Evolutionary conservation across 2,329 filamentous ascomycete species (phyloP).

Genomic region (Colletotrichum lentis): DNA sequence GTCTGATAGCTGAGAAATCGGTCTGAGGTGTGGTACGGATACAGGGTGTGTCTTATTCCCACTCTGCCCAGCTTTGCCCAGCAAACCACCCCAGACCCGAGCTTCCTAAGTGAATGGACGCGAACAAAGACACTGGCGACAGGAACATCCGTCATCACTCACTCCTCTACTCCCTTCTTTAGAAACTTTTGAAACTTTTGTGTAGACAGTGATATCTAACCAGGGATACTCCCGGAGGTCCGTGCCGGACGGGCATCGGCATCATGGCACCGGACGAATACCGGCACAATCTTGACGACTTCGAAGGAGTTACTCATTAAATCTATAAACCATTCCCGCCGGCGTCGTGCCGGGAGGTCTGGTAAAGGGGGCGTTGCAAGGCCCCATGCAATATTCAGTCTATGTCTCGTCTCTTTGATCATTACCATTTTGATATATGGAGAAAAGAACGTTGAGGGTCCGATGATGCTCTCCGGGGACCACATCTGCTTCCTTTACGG

Average conservation of each 20-base stretch:
- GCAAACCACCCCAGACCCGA: too few species aligned
- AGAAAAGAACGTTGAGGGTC: background rate
- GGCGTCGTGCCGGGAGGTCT: background rate
- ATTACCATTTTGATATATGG: conserved; percentile 24
- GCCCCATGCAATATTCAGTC: conserved; percentile 32
- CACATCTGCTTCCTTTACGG: background rate
- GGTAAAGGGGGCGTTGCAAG: background rate
- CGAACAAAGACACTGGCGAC: too few species aligned
- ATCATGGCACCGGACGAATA: background rate
- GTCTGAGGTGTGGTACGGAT: too few species aligned
- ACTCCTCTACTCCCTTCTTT: conserved; percentile 28
- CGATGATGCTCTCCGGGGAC: background rate
- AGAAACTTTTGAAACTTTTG: background rate
- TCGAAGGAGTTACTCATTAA: conserved; percentile 29
- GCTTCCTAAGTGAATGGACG: too few species aligned
- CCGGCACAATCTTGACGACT: background rate
- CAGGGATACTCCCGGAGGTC: too few species aligned
- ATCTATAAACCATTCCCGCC: conserved; percentile 19
- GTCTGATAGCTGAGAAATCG: too few species aligned
- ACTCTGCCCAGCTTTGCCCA: too few species aligned
- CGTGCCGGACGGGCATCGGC: too few species aligned
- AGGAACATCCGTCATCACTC: conserved; percentile 9
- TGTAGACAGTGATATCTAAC: too few species aligned
- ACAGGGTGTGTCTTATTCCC: too few species aligned
- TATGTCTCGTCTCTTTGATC: conserved; percentile 37